Conservation (phyloP, 2,329 filamentous ascomycete genomes). For the Cytospora schulzeri region DNA sequence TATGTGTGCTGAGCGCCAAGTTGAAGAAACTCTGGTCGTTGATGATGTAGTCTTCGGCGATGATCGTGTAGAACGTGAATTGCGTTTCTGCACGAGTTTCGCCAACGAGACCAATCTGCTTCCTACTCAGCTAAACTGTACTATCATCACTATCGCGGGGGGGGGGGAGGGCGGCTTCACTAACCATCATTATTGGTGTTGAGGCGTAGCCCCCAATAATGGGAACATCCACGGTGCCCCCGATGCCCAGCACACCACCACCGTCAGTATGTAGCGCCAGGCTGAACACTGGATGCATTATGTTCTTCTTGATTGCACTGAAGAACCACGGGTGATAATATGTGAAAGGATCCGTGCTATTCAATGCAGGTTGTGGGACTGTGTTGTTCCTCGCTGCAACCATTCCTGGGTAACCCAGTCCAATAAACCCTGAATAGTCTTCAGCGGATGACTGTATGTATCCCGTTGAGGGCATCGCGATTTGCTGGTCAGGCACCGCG, state of each 20-base stretch:
- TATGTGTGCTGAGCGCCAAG: not conserved
- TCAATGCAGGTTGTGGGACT: not conserved
- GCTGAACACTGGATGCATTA: slow-evolving; percentile 22
- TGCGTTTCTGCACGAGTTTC: slow-evolving; percentile 10
- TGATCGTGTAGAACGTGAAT: slow-evolving; percentile 24
- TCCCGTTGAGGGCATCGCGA: slow-evolving; percentile 18
- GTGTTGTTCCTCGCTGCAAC: slow-evolving; percentile 16
- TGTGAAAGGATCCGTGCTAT: slow-evolving; percentile 6
- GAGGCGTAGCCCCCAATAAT: slow-evolving; percentile 10
- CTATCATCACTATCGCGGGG: no score
- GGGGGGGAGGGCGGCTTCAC: not conserved
- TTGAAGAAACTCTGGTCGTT: slow-evolving; percentile 11
- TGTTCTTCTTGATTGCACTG: slow-evolving; percentile 15
- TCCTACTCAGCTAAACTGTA: no score
- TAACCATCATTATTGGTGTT: slow-evolving; percentile 22
- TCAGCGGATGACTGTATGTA: slow-evolving; percentile 8
- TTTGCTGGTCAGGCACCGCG: slow-evolving; percentile 14
- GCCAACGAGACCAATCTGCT: slow-evolving; percentile 11
- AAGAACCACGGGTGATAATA: slow-evolving; percentile 24
- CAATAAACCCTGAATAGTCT: slow-evolving; percentile 23
- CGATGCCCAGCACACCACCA: slow-evolving; percentile 18
- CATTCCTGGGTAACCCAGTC: slow-evolving; percentile 22
- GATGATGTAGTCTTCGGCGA: slow-evolving; percentile 24
- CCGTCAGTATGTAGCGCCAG: slow-evolving; percentile 24
- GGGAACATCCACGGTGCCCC: slow-evolving; percentile 18